A percentile compares a stretch with the other conserved stretches of the same genome.
Evolutionary conservation across 225 moss, liverwort and hornwort species (phyloP).

Genomic region (Sphagnum contortum): DNA sequence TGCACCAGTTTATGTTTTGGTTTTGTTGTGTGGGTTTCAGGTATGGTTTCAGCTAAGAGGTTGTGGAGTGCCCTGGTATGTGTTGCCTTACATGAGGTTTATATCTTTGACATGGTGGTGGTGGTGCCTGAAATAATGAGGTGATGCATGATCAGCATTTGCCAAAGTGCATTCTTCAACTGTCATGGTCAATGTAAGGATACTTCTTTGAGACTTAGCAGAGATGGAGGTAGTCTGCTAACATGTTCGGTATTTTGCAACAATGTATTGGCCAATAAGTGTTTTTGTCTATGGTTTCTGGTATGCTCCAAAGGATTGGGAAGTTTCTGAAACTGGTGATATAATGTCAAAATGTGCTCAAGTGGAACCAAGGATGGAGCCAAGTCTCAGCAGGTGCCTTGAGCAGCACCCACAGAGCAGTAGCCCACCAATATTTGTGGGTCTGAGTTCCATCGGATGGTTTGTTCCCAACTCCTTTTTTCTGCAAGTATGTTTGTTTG

Average conservation of each 20-base stretch:
- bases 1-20: not conserved
- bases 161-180: too few relatives aligned
- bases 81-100: constrained; percentile 1
- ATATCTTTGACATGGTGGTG: not conserved
- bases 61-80: constrained; percentile 84
- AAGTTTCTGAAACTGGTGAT: constrained; percentile 4
- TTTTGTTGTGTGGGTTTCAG: constrained; percentile 5
- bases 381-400: not conserved
- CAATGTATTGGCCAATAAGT: constrained; percentile 69
- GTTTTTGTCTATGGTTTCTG: constrained; percentile 85
- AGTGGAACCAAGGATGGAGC: too few relatives aligned
- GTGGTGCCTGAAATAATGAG: not conserved
- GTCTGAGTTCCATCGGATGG: constrained; percentile 76
- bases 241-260: too few relatives aligned
- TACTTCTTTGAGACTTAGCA: too few relatives aligned
- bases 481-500: not conserved
- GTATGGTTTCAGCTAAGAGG: constrained; percentile 56
- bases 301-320: constrained; percentile 80
- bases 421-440: constrained; percentile 50
- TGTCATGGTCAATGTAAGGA: too few relatives aligned
- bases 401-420: not conserved
- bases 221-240: too few relatives aligned
- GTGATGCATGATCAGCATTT: too few relatives aligned
- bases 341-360: too few relatives aligned
- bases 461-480: not conserved